Evolutionary conservation across 768 basidiomycete species (phyloP).

Genomic region (Trametes meyenii): DNA sequence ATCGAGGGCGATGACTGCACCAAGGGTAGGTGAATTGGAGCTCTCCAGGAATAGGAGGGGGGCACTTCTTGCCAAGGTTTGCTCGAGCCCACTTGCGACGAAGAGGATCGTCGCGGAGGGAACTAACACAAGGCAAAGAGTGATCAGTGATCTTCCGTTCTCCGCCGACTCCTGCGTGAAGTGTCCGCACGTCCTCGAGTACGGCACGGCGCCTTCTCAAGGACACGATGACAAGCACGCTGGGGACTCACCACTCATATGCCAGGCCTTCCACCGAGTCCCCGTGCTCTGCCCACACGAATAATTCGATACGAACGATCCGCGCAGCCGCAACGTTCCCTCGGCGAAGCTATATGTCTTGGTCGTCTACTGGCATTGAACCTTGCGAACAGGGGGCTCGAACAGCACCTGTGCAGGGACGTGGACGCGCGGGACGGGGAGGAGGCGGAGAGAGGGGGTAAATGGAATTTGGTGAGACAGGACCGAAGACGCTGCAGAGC

Average conservation of each 20-base stretch:
- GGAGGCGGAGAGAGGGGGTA: too few species aligned
- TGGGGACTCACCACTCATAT: conserved; percentile 1
- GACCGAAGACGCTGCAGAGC: too few species aligned
- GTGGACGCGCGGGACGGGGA: too few species aligned
- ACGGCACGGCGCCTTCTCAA: conserved; percentile 5
- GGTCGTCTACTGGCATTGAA: too few species aligned
- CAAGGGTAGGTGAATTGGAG: not conserved
- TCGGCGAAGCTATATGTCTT: not conserved
- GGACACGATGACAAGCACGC: not conserved
- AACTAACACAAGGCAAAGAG: not conserved
- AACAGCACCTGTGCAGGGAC: too few species aligned
- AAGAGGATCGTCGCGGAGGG: not conserved
- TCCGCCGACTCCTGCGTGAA: not conserved
- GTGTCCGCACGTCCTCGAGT: not conserved
- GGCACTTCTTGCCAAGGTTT: not conserved
- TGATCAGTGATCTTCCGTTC: not conserved
- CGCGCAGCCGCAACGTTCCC: not conserved
- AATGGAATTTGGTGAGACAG: too few species aligned
- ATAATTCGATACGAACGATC: not conserved
- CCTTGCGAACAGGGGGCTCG: too few species aligned
- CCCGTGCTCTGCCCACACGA: not conserved
- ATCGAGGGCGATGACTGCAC: not conserved
- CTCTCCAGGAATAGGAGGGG: not conserved
- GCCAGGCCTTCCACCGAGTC: not conserved
- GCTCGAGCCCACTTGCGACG: conserved; percentile 1